These are phyloP conservation scores for Suhomyces bribrorum DNA, from an alignment of 1,139 yeast genomes.

Conservation along the genomic window DNA sequence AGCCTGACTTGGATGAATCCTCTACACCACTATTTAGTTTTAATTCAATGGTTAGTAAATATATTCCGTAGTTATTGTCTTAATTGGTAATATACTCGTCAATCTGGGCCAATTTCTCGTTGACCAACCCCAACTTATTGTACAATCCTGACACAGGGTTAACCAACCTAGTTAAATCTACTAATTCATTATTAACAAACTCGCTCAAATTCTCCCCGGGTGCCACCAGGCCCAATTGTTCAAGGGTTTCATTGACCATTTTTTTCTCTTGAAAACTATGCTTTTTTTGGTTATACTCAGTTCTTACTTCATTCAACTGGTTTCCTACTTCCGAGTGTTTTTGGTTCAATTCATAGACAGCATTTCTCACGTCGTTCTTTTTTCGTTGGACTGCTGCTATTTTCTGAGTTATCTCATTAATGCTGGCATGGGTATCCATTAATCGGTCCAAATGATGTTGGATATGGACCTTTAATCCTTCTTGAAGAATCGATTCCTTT, in stretches of 20 bases:
- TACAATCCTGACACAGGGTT: slow-evolving; percentile 45
- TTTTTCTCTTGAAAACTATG: slow-evolving; percentile 25
- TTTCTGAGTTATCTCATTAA: slow-evolving; percentile 41
- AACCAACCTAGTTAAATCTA: slow-evolving; percentile 21
- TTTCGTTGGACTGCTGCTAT: slow-evolving; percentile 37
- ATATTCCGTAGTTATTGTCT: not conserved
- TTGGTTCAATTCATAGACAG: slow-evolving; percentile 40
- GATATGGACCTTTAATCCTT: slow-evolving; percentile 35
- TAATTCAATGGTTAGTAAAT: not conserved
- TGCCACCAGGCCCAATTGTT: slow-evolving; percentile 3
- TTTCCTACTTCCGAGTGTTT: slow-evolving; percentile 42
- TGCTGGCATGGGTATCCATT: slow-evolving; percentile 41
- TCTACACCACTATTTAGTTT: not conserved
- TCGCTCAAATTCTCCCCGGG: slow-evolving; percentile 13
- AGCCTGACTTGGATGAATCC: too few relatives aligned
- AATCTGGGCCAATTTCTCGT: slow-evolving; percentile 30
- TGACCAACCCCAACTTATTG: slow-evolving; percentile 35
- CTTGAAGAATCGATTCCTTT: slow-evolving; percentile 17
- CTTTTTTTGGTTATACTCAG: slow-evolving; percentile 27
- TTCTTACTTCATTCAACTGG: slow-evolving; percentile 40
- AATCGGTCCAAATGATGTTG: slow-evolving; percentile 33
- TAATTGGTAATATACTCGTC: slow-evolving; percentile 15
- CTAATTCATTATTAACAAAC: slow-evolving; percentile 15
- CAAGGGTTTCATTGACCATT: slow-evolving; percentile 14
- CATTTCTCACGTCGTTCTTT: slow-evolving; percentile 43